phyloP scores from a whole-genome alignment of 148 eudicot species.

The Polygonum aviculare region DNA sequence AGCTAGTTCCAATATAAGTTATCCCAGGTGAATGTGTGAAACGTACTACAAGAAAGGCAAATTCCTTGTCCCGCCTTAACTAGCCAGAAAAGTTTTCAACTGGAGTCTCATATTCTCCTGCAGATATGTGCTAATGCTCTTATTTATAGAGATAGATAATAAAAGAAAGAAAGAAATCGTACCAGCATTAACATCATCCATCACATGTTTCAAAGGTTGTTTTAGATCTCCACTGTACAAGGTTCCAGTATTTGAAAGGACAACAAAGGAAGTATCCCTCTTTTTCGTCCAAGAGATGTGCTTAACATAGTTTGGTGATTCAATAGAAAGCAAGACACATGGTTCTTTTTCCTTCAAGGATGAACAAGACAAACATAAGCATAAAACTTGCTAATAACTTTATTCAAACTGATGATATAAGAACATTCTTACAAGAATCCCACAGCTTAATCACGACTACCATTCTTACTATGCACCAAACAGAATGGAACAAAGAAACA shows the following conservation, averaged over 20 bases:
- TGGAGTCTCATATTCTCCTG: background rate
- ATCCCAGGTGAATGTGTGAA: background rate
- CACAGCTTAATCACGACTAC: background rate
- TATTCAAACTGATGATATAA: background rate
- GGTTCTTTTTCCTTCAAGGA: slow-evolving; percentile 47
- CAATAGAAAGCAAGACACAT: slow-evolving; percentile 43
- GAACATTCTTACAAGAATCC: background rate
- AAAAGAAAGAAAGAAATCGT: background rate
- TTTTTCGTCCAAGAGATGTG: slow-evolving; percentile 68
- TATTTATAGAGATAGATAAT: background rate
- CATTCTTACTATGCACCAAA: background rate
- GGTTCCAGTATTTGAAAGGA: slow-evolving; percentile 48
- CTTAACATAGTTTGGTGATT: slow-evolving; percentile 51
- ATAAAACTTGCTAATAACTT: background rate
- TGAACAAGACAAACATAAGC: background rate
- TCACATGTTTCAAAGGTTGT: slow-evolving; percentile 30
- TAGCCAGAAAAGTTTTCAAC: background rate
- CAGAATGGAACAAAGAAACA: background rate
- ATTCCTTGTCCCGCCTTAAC: background rate
- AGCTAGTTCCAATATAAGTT: background rate
- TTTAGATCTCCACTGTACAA: slow-evolving; percentile 48
- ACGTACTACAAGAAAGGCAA: background rate
- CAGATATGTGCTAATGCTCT: background rate
- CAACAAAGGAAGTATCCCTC: slow-evolving; percentile 34
- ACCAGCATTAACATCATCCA: slow-evolving; percentile 89